Evolutionary conservation across 768 basidiomycete genomes (phyloP).

Genomic region (Mycena haematopus): DNA sequence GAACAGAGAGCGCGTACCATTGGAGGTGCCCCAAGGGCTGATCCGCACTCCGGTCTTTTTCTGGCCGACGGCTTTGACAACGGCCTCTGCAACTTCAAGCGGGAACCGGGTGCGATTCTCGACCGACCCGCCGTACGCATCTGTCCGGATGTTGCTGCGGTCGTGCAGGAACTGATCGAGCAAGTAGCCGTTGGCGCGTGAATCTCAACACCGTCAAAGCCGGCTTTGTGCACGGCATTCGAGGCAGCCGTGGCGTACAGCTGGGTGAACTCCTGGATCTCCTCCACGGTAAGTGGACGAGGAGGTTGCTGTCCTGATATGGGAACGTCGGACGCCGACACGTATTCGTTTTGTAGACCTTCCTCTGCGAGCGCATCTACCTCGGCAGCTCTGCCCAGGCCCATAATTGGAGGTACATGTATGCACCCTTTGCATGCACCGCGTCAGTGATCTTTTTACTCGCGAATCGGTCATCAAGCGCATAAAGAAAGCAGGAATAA

Average conservation of each 20-base stretch:
- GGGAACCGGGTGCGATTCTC: not conserved
- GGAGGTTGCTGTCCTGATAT: not conserved
- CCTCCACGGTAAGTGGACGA: not conserved
- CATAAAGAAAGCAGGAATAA: not conserved
- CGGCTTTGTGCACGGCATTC: not conserved
- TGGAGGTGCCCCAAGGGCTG: constrained; percentile 43
- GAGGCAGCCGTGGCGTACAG: not conserved
- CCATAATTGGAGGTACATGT: not conserved
- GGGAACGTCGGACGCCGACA: not conserved
- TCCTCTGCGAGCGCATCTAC: not conserved
- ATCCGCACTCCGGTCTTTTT: constrained; percentile 51
- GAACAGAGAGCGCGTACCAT: not conserved
- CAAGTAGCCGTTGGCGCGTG: constrained; percentile 34
- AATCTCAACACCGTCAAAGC: not conserved
- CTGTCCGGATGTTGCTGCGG: not conserved
- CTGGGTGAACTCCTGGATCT: not conserved
- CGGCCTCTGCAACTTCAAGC: not conserved
- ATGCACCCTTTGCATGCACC: not conserved
- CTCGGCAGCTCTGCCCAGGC: not conserved
- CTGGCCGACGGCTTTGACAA: constrained; percentile 7
- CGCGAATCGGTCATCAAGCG: not conserved
- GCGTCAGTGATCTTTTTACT: not conserved
- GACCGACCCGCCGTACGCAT: not conserved
- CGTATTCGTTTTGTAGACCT: not conserved
- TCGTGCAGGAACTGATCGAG: constrained; percentile 28